phyloP scores from a whole-genome alignment of 2,329 filamentous ascomycete species.

The Basipetospora sp. region DNA sequence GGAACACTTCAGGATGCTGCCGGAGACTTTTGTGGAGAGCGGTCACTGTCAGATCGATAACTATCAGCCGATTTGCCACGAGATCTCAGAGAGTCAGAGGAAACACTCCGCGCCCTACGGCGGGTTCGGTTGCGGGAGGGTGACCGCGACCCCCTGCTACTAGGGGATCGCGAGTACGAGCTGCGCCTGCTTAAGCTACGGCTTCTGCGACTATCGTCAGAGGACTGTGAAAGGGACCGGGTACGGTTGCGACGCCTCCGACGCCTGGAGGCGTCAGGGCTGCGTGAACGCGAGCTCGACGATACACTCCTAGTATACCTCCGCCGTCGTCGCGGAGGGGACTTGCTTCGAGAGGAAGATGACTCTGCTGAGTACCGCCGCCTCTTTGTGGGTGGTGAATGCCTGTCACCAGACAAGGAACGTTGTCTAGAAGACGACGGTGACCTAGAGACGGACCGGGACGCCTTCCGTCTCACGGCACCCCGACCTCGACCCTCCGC shows the following conservation, averaged over 20 bases:
- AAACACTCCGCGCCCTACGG: slow-evolving; percentile 1
- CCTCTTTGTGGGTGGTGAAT: slow-evolving; percentile 2
- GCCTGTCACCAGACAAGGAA: slow-evolving; percentile 6
- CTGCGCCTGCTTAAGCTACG: slow-evolving; percentile 4
- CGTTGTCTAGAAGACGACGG: slow-evolving; percentile 11
- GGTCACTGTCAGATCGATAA: slow-evolving; percentile 14
- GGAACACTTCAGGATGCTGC: not conserved
- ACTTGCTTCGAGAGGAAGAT: slow-evolving; percentile 6
- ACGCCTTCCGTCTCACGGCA: slow-evolving; percentile 17
- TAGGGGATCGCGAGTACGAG: slow-evolving; percentile 5
- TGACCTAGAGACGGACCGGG: slow-evolving; percentile 13
- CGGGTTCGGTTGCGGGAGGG: slow-evolving; percentile 6
- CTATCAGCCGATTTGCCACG: slow-evolving; percentile 43
- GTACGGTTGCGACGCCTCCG: slow-evolving; percentile 17
- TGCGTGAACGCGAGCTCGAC: not conserved
- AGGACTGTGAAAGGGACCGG: slow-evolving; percentile 9
- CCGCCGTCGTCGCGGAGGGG: slow-evolving; percentile 4
- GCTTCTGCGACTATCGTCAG: slow-evolving; percentile 5
- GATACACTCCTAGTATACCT: slow-evolving; percentile 7
- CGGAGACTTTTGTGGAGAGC: not conserved
- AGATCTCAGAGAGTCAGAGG: slow-evolving; percentile 10
- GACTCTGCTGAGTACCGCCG: slow-evolving; percentile 8
- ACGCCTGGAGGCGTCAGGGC: slow-evolving; percentile 11
- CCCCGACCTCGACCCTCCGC: slow-evolving; percentile 27
- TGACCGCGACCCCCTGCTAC: slow-evolving; percentile 5